Base-by-base conservation (phyloP, 2,329 filamentous ascomycete species). In the Epichloe gansuensis region DNA sequence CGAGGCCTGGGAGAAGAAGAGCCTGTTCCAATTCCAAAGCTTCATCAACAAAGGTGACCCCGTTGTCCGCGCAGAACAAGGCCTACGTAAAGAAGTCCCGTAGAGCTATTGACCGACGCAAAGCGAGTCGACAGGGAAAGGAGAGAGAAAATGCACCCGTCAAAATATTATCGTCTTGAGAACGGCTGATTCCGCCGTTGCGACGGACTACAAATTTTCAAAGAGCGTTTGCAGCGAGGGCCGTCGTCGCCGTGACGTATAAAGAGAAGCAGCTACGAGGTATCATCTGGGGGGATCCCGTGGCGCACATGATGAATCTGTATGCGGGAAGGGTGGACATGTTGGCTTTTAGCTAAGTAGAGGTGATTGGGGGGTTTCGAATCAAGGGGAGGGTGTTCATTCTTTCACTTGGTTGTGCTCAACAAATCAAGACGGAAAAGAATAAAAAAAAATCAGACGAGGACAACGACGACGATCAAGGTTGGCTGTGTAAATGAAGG, bases 11-110 rank as follows among this genome's bases (percentile, higher is more conserved):
- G 17, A 21, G 17, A 21, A 73, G 31, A 89, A 86, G 62, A 89
- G 81, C 53, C 64, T 91, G 4, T 95, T 95, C 63, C 75, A 88
- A 50, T 95, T 95, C 63, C 75, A 88, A 50, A 80, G 78, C 42
- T 89, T 95, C 62, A 74, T 90, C 60, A 95, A 95, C 61, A 88
- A 95, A 64, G 89, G 89, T 3, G 89, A 95, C 57, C 87, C 87
- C 0, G 85, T 95, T 0, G 75, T 80, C 0, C 72, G 89, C 31
- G 87, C 87, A 0, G 88, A 94, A 21, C 62, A 85, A 81, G 65
- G 76, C 80, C 0, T 91, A 94, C 59, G 74, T 94, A 15, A 78
- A 77, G 56, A 86, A 86, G 80, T 36, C 71, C 94, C 9, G 67
- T 93, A 1, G 82, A 86, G 54, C 72, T 94, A 0, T 84, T 88